Conservation (phyloP, 2,329 filamentous ascomycete genomes). For the Clonostachys rhizophaga region DNA sequence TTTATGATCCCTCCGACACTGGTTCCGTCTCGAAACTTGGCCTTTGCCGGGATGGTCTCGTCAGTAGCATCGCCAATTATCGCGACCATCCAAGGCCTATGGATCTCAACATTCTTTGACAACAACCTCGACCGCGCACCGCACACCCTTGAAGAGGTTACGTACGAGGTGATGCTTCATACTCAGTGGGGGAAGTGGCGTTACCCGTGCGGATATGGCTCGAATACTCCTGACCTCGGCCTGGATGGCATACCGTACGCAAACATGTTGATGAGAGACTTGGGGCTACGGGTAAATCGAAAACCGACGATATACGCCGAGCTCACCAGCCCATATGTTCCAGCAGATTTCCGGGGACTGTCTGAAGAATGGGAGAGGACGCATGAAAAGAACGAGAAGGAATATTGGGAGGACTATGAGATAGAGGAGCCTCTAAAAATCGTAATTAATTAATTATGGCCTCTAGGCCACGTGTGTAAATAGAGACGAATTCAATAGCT, state of each 20-base stretch:
- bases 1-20: conserved; percentile 14
- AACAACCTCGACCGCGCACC: conserved; percentile 30
- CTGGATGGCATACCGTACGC: conserved; percentile 46
- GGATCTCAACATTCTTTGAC: conserved; percentile 52
- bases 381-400: too few relatives aligned
- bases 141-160: conserved; percentile 30
- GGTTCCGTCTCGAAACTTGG: conserved; percentile 17
- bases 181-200: conserved; percentile 66
- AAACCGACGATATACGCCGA: neutral
- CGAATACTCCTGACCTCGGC: conserved; percentile 61
- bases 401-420: too few relatives aligned
- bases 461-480: too few relatives aligned
- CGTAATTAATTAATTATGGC: too few relatives aligned
- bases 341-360: conserved; percentile 13
- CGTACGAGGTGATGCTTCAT: conserved; percentile 56
- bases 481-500: too few relatives aligned
- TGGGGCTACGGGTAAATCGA: conserved; percentile 43
- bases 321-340: conserved; percentile 4
- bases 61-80: conserved; percentile 23
- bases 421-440: too few relatives aligned
- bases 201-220: conserved; percentile 63
- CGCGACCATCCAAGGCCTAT: conserved; percentile 35
- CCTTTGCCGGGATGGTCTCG: conserved; percentile 23
- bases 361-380: conserved; percentile 11
- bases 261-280: conserved; percentile 54